A percentile compares a stretch with the other conserved stretches of the same genome.
phyloP scores from a whole-genome alignment of 176 grass and related monocot genomes.

The Aegilops tauschii region DNA sequence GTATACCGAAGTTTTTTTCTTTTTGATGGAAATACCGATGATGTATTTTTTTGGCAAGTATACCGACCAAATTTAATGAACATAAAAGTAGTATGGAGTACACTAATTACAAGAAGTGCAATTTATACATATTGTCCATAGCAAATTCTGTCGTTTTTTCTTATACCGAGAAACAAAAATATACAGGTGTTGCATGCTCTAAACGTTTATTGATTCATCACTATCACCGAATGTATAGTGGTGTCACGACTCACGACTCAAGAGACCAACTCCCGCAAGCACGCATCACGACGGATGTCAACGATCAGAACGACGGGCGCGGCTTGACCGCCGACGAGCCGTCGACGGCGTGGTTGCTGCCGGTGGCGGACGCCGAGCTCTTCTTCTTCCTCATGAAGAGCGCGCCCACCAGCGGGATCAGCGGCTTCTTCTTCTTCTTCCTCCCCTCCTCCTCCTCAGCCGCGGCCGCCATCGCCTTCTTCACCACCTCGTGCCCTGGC shows the following conservation, averaged over 20 bases:
- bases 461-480: background rate
- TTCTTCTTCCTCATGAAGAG: constrained; percentile 80
- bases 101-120: background rate
- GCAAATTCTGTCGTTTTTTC: background rate
- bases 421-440: constrained; percentile 85
- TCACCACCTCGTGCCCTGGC: constrained; percentile 7
- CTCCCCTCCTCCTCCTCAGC: background rate
- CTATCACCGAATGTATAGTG: background rate
- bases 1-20: background rate
- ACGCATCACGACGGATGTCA: background rate
- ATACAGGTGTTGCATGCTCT: background rate
- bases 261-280: background rate
- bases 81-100: too few species aligned
- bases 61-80: too few species aligned
- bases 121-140: background rate
- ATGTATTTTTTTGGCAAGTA: too few species aligned
- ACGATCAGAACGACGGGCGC: constrained; percentile 34
- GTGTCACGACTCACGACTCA: background rate
- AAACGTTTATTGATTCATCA: background rate
- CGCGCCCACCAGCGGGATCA: constrained; percentile 68
- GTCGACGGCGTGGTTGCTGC: background rate
- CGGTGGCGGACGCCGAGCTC: background rate
- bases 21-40: background rate
- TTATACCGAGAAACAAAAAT: background rate
- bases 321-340: background rate